phyloP scores from a whole-genome alignment of 345 rosid genomes.

The Toxicodendron radicans region DNA sequence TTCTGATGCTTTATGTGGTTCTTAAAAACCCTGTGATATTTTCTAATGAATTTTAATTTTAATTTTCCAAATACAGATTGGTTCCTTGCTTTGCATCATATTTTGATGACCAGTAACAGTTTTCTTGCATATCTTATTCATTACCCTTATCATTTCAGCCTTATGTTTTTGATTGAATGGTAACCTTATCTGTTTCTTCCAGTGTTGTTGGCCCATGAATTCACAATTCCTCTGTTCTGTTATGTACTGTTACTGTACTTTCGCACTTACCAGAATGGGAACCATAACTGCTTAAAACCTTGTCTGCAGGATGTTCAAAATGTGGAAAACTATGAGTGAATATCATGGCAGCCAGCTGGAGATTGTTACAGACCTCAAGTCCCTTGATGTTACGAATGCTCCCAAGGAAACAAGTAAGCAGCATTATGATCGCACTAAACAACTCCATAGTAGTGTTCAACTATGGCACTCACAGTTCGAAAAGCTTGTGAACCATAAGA shows the following conservation, averaged over 20 bases:
- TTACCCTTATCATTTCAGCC: not conserved
- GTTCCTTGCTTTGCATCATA: not conserved
- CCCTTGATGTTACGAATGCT: constrained; percentile 57
- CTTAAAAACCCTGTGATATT: not conserved
- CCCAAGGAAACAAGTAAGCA: constrained; percentile 74
- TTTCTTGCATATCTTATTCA: not conserved
- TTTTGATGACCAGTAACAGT: not conserved
- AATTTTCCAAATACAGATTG: not conserved
- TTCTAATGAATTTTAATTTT: not conserved
- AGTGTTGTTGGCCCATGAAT: no score
- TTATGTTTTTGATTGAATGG: not conserved
- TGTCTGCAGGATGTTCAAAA: constrained; percentile 70
- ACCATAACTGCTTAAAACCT: constrained; percentile 4
- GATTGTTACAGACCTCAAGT: constrained; percentile 61
- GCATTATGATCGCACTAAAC: constrained; percentile 72
- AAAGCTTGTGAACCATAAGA: constrained; percentile 67
- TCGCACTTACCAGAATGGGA: not conserved
- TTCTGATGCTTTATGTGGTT: not conserved
- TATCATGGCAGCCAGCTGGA: constrained; percentile 74
- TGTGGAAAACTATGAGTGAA: constrained; percentile 74
- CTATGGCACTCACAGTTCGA: constrained; percentile 78
- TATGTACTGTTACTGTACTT: not conserved
- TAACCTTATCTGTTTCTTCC: not conserved
- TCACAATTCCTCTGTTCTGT: not conserved
- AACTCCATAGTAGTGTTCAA: constrained; percentile 57